Evolutionary conservation across 2,329 filamentous ascomycete genomes (phyloP).

Genomic region (Ophiocordyceps camponoti-leonardi): DNA sequence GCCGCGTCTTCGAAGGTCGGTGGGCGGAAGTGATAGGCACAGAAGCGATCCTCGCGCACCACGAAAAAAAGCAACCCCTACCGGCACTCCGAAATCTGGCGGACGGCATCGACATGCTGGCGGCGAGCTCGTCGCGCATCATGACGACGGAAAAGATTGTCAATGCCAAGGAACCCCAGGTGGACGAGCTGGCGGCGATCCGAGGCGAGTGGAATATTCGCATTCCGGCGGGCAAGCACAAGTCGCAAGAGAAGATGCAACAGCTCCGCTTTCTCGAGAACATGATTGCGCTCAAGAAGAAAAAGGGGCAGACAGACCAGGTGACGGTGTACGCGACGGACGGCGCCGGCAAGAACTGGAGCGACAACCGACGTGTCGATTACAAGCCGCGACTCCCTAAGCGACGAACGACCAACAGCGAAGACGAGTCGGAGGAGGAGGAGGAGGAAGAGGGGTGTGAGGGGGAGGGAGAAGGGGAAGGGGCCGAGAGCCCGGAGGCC

Average conservation of each 20-base stretch:
- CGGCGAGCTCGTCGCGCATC: constrained; percentile 49
- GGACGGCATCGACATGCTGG: constrained; percentile 47
- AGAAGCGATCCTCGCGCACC: constrained; percentile 53
- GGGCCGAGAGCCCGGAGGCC: constrained; percentile 5
- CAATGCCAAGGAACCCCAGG: constrained; percentile 21
- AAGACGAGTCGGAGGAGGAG: constrained; percentile 5
- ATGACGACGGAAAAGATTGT: constrained; percentile 34
- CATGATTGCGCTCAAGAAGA: constrained; percentile 45
- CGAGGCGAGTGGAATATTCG: constrained; percentile 25
- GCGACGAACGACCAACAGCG: constrained; percentile 4
- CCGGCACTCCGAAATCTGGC: constrained; percentile 28
- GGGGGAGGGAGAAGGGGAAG: constrained; percentile 4
- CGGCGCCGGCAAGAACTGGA: constrained; percentile 21
- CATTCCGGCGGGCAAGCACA: constrained; percentile 26
- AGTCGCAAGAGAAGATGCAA: constrained; percentile 27
- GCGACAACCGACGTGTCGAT: constrained; percentile 23
- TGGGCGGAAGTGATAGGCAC: constrained; percentile 80
- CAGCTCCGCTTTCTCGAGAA: constrained; percentile 45
- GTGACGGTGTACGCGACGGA: constrained; percentile 42
- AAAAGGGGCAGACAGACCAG: constrained; percentile 45
- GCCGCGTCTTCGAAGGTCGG: constrained; percentile 58
- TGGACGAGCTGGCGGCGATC: constrained; percentile 19
- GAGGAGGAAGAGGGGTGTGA: constrained; percentile 5
- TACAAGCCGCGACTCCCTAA: constrained; percentile 16
- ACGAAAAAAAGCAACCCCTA: constrained; percentile 12